Percentiles rank a stretch among this genome's conserved stretches.
phyloP scores from a whole-genome alignment of 495 filamentous ascomycete genomes.

The Aspergillus incahuasiensis region DNA sequence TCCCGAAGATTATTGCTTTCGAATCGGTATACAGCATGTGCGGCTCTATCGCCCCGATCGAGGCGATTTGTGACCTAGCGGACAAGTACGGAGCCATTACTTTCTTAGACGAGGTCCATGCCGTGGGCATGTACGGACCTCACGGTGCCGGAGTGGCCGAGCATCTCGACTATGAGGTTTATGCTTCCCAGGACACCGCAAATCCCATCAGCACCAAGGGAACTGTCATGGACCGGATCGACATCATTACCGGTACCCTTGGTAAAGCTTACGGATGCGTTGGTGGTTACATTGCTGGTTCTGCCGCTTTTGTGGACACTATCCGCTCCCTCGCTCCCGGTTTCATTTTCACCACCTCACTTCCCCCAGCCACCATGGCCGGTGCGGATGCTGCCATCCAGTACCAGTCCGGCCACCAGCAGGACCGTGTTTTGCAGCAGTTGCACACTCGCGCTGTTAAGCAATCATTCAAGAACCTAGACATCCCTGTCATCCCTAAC shows the following conservation, averaged over 20 bases:
- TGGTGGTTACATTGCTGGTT: conserved; percentile 94
- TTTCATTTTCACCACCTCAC: conserved; percentile 97
- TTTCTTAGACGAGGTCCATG: conserved; percentile 97
- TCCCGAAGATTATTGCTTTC: conserved; percentile 97
- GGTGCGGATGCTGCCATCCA: conserved; percentile 89
- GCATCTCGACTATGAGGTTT: conserved; percentile 83
- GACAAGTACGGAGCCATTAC: conserved; percentile 98
- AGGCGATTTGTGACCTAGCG: conserved; percentile 89
- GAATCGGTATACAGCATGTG: conserved; percentile 99
- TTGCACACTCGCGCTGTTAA: conserved; percentile 93
- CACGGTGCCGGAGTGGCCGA: conserved; percentile 95
- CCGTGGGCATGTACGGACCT: conserved; percentile 98
- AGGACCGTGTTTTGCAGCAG: conserved; percentile 86
- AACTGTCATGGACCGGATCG: conserved; percentile 90
- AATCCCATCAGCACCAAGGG: conserved; percentile 58
- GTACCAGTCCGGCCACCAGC: conserved; percentile 75
- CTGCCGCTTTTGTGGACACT: conserved; percentile 83
- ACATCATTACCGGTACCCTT: conserved; percentile 95
- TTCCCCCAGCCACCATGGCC: conserved; percentile 95
- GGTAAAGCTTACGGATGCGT: conserved; percentile 98
- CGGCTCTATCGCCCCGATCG: conserved; percentile 91
- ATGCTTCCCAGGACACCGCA: conserved; percentile 54
- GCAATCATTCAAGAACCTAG: conserved; percentile 62
- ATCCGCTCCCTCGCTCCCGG: conserved; percentile 93
- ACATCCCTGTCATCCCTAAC: conserved; percentile 98